Evolutionary conservation across 1,284 basidiomycete genomes (phyloP), one percentile per base, ranked within the genome.

Genomic region (Chondrostereum purpureum): DNA sequence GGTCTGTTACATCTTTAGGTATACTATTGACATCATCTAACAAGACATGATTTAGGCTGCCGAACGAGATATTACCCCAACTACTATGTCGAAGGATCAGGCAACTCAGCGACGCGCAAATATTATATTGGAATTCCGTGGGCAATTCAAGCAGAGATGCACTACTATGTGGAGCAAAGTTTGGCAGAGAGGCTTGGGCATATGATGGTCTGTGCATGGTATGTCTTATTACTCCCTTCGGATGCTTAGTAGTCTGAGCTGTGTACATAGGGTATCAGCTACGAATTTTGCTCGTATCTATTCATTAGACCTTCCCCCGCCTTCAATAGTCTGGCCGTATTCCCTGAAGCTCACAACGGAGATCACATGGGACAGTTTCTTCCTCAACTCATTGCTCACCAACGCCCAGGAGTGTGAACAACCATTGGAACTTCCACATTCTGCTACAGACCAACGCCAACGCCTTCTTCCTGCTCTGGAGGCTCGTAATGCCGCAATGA

Each of bases 161-260:
- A 48, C 18, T 50, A 44, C 34, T 50, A 47, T 18, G 36, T 50
- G 12, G 45, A 46, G n/a, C 37, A 27, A n/a, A 14, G 42, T 6
- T 31, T 50, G 10, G 38, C 39, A 2, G 46, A 50, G 19, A 27
- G 43, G 11, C 47, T 50, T 17, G 22, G 41, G 1, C 46, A 39
- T 22, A 13, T 16, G 3, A 50, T 50, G 48, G 42, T 39, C 3
- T 46, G 39, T n/a, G 43, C 43, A 3, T 50, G 45, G 48, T 48
- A 33, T 16, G 41, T 19, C 10, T 10, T 17, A 38, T 11, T 38
- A n/a, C 36, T 17, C 36, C 16, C 36, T 38, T 8, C 16, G 18
- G 18, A 12, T 38, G 16, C n/a, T 10, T 33, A 33, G 27, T 33
- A 10, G n/a, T 33, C 12, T 17, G 10, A 17, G 18, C 16, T 12